Percentiles rank a stretch among this genome's conserved stretches.
Conservation (phyloP, 208 protist genomes). For the Trypanosoma lewisi region DNA sequence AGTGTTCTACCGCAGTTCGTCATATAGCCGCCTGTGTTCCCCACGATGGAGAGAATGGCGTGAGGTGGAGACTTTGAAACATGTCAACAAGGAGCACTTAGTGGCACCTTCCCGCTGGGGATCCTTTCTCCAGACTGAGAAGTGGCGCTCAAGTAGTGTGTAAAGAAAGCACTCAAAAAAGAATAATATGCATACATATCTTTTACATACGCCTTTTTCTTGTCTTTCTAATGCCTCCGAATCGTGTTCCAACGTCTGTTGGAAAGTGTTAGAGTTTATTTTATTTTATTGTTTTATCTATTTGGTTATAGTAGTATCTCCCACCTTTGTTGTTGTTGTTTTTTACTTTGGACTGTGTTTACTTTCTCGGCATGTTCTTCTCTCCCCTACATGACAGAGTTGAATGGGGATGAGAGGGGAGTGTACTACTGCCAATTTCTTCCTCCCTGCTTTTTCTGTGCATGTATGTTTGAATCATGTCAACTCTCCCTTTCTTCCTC, state of each 20-base stretch:
- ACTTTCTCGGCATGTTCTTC: no score
- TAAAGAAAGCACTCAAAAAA: no score
- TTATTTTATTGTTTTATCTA: constrained; percentile 7
- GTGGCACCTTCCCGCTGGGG: constrained; percentile 60
- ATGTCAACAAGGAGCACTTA: constrained; percentile 58
- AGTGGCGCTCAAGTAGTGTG: constrained; percentile 60
- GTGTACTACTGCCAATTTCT: no score
- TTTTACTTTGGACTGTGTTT: neutral
- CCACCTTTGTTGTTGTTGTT: constrained; percentile 1
- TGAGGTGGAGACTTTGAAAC: constrained; percentile 62
- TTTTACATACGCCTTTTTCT: no score
- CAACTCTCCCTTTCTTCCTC: no score
- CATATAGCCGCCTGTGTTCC: constrained; percentile 78
- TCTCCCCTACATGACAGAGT: no score
- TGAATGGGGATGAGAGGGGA: no score
- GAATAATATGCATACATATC: no score
- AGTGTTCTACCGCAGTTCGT: constrained; percentile 63
- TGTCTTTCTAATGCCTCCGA: no score
- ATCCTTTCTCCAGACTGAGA: constrained; percentile 62
- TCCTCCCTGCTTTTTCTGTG: constrained; percentile 4
- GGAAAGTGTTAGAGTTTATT: no score
- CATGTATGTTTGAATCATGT: neutral
- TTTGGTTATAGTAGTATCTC: neutral
- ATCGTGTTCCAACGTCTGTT: no score
- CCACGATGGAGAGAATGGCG: constrained; percentile 86